phyloP scores from a whole-genome alignment of 305 asterid species.

The Solanum hybrid region DNA sequence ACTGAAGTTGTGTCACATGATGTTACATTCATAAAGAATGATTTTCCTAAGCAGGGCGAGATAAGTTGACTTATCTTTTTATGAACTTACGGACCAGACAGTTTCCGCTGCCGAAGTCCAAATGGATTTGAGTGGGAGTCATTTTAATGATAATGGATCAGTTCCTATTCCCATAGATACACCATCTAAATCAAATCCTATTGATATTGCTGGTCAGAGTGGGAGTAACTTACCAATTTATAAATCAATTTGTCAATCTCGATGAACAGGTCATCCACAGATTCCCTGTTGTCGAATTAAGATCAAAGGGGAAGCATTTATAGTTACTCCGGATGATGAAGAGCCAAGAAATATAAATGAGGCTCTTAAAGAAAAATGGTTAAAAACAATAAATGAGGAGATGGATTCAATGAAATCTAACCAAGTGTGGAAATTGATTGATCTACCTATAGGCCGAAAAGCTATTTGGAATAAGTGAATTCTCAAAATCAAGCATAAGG shows the following conservation, averaged over 20 bases:
- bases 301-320: background rate
- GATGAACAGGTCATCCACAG: background rate
- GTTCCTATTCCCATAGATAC: background rate
- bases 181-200: background rate
- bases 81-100: too few species aligned
- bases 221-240: too few species aligned
- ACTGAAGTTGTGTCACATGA: too few species aligned
- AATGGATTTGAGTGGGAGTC: background rate
- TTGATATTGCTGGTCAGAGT: too few species aligned
- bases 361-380: too few species aligned
- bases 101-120: background rate
- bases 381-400: too few species aligned
- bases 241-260: too few species aligned
- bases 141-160: background rate
- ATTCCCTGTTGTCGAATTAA: too few species aligned
- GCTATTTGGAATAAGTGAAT: too few species aligned
- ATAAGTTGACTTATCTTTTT: too few species aligned
- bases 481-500: background rate
- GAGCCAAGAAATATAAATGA: background rate
- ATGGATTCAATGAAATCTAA: background rate
- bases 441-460: background rate
- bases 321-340: background rate
- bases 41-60: background rate
- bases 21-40: too few species aligned
- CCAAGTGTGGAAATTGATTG: background rate